Conservation (phyloP, 2,329 filamentous ascomycete species). For the Pestalotiopsis sp. region DNA sequence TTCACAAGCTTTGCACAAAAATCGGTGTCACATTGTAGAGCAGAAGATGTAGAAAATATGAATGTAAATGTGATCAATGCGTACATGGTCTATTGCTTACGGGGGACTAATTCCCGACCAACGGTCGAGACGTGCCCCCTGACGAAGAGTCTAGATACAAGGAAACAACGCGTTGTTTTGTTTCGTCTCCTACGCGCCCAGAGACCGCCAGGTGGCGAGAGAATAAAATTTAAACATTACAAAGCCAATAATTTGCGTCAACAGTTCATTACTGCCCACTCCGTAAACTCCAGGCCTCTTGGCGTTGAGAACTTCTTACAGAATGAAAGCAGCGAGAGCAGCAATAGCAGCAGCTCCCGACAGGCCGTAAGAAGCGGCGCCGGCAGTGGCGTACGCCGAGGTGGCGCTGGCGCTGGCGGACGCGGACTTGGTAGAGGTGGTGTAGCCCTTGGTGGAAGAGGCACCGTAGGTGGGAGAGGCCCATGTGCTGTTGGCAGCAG, state of each 20-base stretch:
- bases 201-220: background rate
- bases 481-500: slow-evolving; percentile 3
- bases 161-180: background rate
- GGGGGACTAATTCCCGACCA: slow-evolving; percentile 4
- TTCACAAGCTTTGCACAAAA: background rate
- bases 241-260: slow-evolving; percentile 3
- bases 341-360: background rate
- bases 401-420: slow-evolving; percentile 2
- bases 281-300: background rate
- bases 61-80: slow-evolving; percentile 1
- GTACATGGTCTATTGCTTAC: slow-evolving; percentile 5
- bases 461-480: slow-evolving; percentile 1
- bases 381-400: slow-evolving; percentile 2
- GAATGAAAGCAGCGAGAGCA: background rate
- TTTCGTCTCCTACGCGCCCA: background rate
- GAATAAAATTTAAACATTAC: slow-evolving; percentile 9
- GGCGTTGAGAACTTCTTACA: background rate
- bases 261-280: slow-evolving; percentile 2
- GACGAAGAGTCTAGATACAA: slow-evolving; percentile 2
- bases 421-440: background rate
- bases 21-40: background rate
- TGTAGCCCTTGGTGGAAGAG: background rate
- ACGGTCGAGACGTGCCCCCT: background rate
- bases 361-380: background rate
- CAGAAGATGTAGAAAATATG: background rate